Evolutionary conservation across 768 basidiomycete species (phyloP).

Genomic region (Nevesoporus exiguus): DNA sequence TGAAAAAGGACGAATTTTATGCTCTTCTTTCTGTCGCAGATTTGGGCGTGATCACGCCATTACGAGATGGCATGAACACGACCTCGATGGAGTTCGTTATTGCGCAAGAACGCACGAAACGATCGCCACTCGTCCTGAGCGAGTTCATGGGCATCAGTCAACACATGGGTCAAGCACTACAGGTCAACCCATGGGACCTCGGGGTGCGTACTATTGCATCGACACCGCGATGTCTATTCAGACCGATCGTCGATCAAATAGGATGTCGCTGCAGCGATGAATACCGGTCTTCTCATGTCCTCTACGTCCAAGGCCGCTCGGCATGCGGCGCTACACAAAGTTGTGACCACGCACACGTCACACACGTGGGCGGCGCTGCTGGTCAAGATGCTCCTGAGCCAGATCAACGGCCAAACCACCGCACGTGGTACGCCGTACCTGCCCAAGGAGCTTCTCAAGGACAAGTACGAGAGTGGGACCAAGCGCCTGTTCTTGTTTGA

Average conservation of each 20-base stretch:
- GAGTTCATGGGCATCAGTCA: conserved; percentile 98
- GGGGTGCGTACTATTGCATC: conserved; percentile 48
- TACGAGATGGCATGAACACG: conserved; percentile 99
- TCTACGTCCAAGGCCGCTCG: conserved; percentile 67
- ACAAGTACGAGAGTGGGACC: conserved; percentile 61
- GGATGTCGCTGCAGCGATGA: conserved; percentile 88
- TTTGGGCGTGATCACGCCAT: conserved; percentile 89
- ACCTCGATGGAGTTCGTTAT: conserved; percentile 98
- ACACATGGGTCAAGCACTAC: conserved; percentile 83
- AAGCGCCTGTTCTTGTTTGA: conserved; percentile 93
- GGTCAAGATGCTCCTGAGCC: conserved; percentile 81
- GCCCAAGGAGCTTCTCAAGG: conserved; percentile 55
- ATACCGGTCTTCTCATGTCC: conserved; percentile 82
- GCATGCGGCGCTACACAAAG: conserved; percentile 74
- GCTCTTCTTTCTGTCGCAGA: conserved; percentile 91
- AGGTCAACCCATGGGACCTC: conserved; percentile 96
- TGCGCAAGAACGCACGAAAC: conserved; percentile 81
- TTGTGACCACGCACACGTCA: conserved; percentile 90
- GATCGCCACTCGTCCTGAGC: conserved; percentile 84
- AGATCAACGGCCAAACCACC: conserved; percentile 73
- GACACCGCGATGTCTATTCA: neutral
- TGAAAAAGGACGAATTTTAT: conserved; percentile 98
- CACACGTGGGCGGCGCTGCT: conserved; percentile 92
- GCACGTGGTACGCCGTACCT: conserved; percentile 85
- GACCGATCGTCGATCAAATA: conserved; percentile 23